Evolutionary conservation across 73 alveolate genomes (phyloP), one percentile per base, ranked within the genome.

Genomic region (Stentor coeruleus): DNA sequence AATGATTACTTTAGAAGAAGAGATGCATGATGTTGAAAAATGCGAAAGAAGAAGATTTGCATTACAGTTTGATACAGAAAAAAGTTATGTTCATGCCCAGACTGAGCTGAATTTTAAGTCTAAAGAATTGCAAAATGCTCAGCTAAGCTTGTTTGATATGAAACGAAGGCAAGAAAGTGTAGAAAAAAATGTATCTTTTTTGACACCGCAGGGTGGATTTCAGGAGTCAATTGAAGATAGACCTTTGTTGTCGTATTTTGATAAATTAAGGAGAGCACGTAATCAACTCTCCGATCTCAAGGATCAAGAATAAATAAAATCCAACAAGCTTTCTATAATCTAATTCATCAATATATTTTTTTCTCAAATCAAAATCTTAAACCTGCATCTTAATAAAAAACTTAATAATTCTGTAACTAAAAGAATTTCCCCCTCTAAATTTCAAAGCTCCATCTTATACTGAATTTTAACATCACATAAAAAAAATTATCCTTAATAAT

Each of bases 221-320:
- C 11, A 20, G n/a, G 79, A 66, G n/a, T 20, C 20, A 20, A 37
- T 31, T 20, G 79, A 66, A 66, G 37, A 66, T 40, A 20, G 37
- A 40, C 79, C 79, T 26, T 20, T 31, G 20, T 33, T 66, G 36
- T 31, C 79, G 0, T 31, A 66, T 33, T 66, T 66, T 33, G 79
- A 66, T 33, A 66, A 66, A 31, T 40, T 66, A 20, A 66, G 79
- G 39, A 66, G 79, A 49, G 66, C 66, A 20, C 6, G 20, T 11
- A 49, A 49, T 49, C 20, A 11, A 49, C 28, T 49, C 6, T 11
- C 28, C 20, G 66, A 49, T 49, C 20, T 49, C 6, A 6, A 20
- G 20, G 66, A 49, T 11, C 66, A 49, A 49, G 66, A 49, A 20
- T 49, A 49, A n/a, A n/a, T n/a, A n/a, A n/a, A n/a, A n/a, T n/a